phyloP scores from a whole-genome alignment of 768 basidiomycete species.

The Tylopilus intermedius region DNA sequence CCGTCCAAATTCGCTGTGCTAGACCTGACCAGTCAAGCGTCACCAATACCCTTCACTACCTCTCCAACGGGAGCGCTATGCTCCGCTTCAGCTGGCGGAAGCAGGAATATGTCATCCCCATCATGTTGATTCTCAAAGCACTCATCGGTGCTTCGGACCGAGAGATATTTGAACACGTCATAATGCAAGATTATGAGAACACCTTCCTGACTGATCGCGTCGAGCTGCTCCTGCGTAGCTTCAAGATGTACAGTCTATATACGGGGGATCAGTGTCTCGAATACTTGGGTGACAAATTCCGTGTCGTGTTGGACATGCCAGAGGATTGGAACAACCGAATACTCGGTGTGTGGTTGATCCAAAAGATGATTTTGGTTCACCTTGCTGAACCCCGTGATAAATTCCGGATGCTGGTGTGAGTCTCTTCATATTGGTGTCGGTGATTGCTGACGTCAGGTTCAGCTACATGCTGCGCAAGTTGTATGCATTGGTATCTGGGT shows the following conservation, averaged over 20 bases:
- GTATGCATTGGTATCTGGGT: conserved; percentile 83
- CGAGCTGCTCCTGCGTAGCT: conserved; percentile 87
- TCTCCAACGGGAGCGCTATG: conserved; percentile 95
- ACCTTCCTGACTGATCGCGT: conserved; percentile 97
- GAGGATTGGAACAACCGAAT: conserved; percentile 88
- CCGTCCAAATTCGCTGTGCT: conserved; percentile 92
- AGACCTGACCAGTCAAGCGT: conserved; percentile 88
- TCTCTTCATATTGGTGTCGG: neutral
- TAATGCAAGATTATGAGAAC: conserved; percentile 95
- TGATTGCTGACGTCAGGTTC: conserved; percentile 8
- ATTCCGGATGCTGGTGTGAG: conserved; percentile 86
- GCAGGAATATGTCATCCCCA: conserved; percentile 96
- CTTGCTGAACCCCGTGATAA: conserved; percentile 85
- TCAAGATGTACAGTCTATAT: conserved; percentile 86
- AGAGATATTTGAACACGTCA: conserved; percentile 93
- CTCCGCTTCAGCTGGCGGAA: conserved; percentile 95
- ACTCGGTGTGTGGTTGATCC: conserved; percentile 77
- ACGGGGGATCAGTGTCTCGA: conserved; percentile 90
- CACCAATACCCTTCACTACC: conserved; percentile 97
- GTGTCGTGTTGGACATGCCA: conserved; percentile 83
- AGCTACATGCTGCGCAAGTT: conserved; percentile 98
- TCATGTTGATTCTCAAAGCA: conserved; percentile 94
- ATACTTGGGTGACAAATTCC: conserved; percentile 94
- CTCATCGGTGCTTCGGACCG: conserved; percentile 87
- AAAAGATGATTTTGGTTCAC: conserved; percentile 87